Base-by-base conservation (phyloP, 257 asterid species). In the Solanum virginianum region DNA sequence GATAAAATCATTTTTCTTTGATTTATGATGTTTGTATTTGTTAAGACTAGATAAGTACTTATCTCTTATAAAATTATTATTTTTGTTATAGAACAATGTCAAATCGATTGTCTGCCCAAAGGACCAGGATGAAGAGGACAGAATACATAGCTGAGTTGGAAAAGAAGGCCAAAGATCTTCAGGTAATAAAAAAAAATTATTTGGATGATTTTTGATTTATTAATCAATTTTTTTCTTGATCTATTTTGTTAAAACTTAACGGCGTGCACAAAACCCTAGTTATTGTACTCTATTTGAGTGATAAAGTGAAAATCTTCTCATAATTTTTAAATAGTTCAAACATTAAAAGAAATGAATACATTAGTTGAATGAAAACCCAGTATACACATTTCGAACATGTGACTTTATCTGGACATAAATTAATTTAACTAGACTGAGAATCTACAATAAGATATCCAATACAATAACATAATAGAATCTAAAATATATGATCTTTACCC, bases 31-130 rank as follows among this genome's bases (percentile, higher is more conserved):
- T 8, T 53, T n/a, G 39, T 1, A 59, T 36, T 11, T 20, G 15
- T 32, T 10, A 16, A 32, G 6, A 16, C 10, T 68, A 9, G n/a
- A 68, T 32, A 18, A 41, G 4, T 7, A 36, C 45, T 62, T 62
- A 22, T 62, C 12, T 26, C 36, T 11, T 10, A 10, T 11, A n/a
- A 12, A n/a, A 11, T 11, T 36, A 12, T 60, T 45, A 17, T 72
- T 62, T 71, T 43, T 7, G 11, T 8, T 60, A 22, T 57, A 92
- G 95, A 91, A 91, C 89, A 5, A 54, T 43, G 45, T 91, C 95
- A 12, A 93, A 93, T 74, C 87, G 93, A 53, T 88, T 93, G 7
- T 94, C 98, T 4, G 93, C 94, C 15, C 90, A 80, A 77, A 91
- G 94, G 83, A 86, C 88, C 1, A 88, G 92, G 80, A 26, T 63